Evolutionary conservation across 257 asterid species (phyloP).

Genomic region (Catharanthus roseus): DNA sequence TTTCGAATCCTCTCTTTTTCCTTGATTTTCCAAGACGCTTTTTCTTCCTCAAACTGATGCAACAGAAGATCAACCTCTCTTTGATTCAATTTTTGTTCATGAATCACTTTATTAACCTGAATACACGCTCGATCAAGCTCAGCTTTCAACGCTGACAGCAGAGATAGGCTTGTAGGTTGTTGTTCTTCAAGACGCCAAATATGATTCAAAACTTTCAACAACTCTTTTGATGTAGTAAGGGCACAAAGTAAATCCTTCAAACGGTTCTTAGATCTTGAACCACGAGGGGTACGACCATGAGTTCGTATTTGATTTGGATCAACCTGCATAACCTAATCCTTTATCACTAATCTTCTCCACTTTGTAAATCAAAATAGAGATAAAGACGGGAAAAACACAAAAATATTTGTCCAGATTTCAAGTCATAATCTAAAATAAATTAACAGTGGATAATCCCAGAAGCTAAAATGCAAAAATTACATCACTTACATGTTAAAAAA

Average conservation of each 20-base stretch:
- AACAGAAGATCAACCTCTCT: constrained; percentile 47
- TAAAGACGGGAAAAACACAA: neutral
- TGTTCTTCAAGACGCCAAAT: constrained; percentile 50
- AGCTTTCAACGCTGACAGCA: constrained; percentile 59
- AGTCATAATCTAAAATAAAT: neutral
- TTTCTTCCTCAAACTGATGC: constrained; percentile 65
- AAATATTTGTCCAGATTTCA: neutral
- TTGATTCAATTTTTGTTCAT: constrained; percentile 41
- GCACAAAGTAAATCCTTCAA: constrained; percentile 66
- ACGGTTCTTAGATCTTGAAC: constrained; percentile 41
- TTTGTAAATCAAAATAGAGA: neutral
- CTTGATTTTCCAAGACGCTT: constrained; percentile 52
- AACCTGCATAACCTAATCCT: constrained; percentile 37
- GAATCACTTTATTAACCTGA: constrained; percentile 49
- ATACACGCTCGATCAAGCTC: constrained; percentile 64
- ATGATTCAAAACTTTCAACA: constrained; percentile 56
- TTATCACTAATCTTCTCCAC: neutral
- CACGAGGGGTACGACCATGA: constrained; percentile 37
- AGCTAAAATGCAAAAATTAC: neutral
- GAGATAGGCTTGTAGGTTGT: constrained; percentile 48
- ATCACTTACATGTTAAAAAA: constrained; percentile 22
- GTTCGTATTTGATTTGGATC: constrained; percentile 40
- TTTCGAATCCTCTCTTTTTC: constrained; percentile 60
- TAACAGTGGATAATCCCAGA: constrained; percentile 1
- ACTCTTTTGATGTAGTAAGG: constrained; percentile 69